Evolutionary conservation across 2,329 filamentous ascomycete genomes (phyloP).

Genomic region (Aspergillus fumigatus): DNA sequence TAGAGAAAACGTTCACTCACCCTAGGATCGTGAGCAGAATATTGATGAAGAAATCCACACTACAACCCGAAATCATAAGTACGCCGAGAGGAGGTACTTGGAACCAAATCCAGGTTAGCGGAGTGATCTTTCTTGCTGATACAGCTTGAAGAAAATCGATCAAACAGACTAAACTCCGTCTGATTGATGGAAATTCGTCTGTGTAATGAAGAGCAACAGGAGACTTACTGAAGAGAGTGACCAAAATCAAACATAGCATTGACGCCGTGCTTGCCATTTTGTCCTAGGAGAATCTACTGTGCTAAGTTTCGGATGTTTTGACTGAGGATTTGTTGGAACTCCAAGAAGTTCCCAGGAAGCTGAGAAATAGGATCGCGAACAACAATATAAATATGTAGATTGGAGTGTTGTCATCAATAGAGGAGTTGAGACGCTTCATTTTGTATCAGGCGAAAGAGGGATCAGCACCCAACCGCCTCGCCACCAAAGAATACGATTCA

Average conservation of each 20-base stretch:
- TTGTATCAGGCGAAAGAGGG: conserved; percentile 1
- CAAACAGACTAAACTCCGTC: not conserved
- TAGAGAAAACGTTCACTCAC: conserved; percentile 32
- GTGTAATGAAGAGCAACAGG: not conserved
- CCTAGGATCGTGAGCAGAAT: conserved; percentile 63
- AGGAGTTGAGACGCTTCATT: conserved; percentile 23
- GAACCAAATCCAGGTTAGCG: not conserved
- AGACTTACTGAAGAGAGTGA: conserved; percentile 44
- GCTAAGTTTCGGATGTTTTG: conserved; percentile 1
- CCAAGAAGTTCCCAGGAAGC: conserved; percentile 18
- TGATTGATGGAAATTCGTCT: not conserved
- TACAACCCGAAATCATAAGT: conserved; percentile 61
- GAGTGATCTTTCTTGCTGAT: not conserved
- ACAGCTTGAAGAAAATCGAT: not conserved
- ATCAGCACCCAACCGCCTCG: conserved; percentile 20
- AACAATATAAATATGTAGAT: conserved; percentile 26
- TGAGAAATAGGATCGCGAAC: conserved; percentile 23
- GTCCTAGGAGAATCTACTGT: not conserved
- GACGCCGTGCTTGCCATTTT: conserved; percentile 33
- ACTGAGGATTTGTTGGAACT: conserved; percentile 13
- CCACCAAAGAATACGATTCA: not conserved
- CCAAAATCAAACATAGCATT: conserved; percentile 41
- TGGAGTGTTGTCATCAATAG: conserved; percentile 22
- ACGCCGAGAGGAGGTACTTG: conserved; percentile 64
- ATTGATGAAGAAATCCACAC: conserved; percentile 62